Evolutionary conservation across 176 grass and related monocot species (phyloP).

Genomic region (Bromus sterilis): DNA sequence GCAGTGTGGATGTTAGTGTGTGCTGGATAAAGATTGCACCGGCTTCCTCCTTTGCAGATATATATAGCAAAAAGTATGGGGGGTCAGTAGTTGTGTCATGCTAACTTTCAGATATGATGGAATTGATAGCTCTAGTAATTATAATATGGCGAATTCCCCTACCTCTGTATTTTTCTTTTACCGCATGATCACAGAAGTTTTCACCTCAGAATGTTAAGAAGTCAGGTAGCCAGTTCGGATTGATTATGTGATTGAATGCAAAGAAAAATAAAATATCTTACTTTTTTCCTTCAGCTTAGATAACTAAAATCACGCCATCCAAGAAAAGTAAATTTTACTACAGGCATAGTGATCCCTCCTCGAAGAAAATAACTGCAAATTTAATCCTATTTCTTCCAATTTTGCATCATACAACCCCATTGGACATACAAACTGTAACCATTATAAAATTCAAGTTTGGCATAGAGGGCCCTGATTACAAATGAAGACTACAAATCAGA

Average conservation of each 20-base stretch:
- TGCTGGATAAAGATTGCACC: too few relatives aligned
- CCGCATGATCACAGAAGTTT: background rate
- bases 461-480: background rate
- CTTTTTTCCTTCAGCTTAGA: background rate
- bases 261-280: background rate
- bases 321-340: background rate
- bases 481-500: background rate
- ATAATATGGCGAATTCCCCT: background rate
- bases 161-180: background rate
- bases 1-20: too few relatives aligned
- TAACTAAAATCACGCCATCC: background rate
- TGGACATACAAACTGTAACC: background rate
- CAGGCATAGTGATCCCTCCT: background rate
- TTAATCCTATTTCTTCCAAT: background rate
- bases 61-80: too few relatives aligned
- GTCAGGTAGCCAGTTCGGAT: too few relatives aligned
- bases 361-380: background rate
- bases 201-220: background rate
- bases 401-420: background rate
- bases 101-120: background rate
- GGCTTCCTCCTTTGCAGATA: too few relatives aligned
- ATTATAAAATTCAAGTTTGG: background rate
- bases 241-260: background rate
- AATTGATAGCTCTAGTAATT: background rate
- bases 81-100: too few relatives aligned